phyloP scores from a whole-genome alignment of 2,329 filamentous ascomycete genomes.

The Apiospora arundinis region DNA sequence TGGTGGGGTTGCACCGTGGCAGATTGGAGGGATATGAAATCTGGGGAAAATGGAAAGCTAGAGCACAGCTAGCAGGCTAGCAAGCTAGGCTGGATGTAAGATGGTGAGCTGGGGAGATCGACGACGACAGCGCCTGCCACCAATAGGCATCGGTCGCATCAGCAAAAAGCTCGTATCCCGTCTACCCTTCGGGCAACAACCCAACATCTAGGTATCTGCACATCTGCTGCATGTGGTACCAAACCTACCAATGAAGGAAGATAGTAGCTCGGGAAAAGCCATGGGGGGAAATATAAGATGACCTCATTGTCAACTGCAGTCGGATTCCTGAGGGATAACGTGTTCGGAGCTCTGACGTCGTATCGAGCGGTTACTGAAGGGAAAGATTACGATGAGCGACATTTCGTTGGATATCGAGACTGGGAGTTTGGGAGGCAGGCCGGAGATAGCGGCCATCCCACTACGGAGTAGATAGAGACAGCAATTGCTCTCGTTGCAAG shows the following conservation, averaged over 20 bases:
- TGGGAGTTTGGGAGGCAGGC: background rate
- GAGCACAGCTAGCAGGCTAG: background rate
- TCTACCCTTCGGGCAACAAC: background rate
- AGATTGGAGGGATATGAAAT: constrained; percentile 5
- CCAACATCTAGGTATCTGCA: background rate
- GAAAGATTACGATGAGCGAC: background rate
- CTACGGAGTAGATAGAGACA: background rate
- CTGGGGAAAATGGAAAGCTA: constrained; percentile 3
- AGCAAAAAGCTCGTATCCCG: background rate
- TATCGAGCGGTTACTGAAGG: constrained; percentile 5
- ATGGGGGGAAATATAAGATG: background rate
- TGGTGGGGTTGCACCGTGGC: background rate
- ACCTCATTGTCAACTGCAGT: constrained; percentile 15
- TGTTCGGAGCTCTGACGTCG: background rate
- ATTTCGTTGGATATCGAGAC: background rate
- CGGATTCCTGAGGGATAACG: background rate
- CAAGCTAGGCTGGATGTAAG: background rate
- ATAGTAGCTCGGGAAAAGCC: background rate
- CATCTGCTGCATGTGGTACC: background rate
- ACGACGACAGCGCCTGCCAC: background rate
- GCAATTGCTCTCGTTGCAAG: background rate
- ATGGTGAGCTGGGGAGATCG: background rate
- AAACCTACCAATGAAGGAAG: background rate
- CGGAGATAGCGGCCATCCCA: background rate
- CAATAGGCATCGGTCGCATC: background rate